Evolutionary conservation across 2,329 filamentous ascomycete genomes (phyloP).

Genomic region (Apiospora sp.): DNA sequence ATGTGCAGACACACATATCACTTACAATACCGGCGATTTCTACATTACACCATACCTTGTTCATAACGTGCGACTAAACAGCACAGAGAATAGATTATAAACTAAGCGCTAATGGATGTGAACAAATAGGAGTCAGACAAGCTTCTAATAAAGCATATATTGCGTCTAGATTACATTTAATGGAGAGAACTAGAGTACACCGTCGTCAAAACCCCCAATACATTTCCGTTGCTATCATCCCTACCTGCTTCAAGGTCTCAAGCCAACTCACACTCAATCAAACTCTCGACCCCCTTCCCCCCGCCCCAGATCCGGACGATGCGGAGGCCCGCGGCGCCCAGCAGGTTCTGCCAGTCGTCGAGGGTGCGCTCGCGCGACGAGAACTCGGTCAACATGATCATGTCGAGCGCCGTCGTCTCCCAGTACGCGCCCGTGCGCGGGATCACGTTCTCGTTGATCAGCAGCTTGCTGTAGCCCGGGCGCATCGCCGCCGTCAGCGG

Average conservation of each 20-base stretch:
- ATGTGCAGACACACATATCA: too few relatives aligned
- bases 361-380: constrained; percentile 23
- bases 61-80: too few relatives aligned
- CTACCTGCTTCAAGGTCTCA: too few relatives aligned
- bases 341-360: constrained; percentile 7
- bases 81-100: too few relatives aligned
- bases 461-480: constrained; percentile 47
- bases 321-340: background rate
- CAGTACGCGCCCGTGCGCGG: constrained; percentile 19
- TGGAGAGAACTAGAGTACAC: background rate
- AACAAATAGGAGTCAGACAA: background rate
- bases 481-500: constrained; percentile 65
- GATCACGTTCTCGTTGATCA: constrained; percentile 41
- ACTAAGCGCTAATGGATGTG: too few relatives aligned
- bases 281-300: constrained; percentile 18
- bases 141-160: background rate
- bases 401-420: constrained; percentile 23
- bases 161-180: background rate
- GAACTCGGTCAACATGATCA: constrained; percentile 17
- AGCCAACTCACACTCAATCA: constrained; percentile 26
- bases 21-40: too few relatives aligned
- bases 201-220: too few relatives aligned
- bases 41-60: too few relatives aligned
- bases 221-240: too few relatives aligned
- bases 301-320: constrained; percentile 15